Base-by-base conservation (phyloP, 2,329 filamentous ascomycete genomes). In the Escovopsis weberi region DNA sequence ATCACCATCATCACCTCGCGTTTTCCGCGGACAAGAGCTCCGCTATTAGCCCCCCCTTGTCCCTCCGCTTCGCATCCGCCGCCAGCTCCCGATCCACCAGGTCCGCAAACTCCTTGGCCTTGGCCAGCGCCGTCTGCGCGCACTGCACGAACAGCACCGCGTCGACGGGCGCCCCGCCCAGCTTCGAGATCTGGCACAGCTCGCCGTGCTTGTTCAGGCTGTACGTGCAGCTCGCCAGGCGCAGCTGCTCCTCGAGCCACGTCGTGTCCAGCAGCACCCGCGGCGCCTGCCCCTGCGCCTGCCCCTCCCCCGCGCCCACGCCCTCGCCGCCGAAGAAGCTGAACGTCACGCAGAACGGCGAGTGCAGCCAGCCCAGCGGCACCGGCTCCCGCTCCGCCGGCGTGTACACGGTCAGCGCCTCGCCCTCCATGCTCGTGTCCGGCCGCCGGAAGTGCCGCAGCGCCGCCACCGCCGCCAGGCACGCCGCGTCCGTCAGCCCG, bases 401-500 rank as follows among this genome's bases (percentile, higher is more conserved):
- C 2, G 81, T 84, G 64, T 89, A 94, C 37, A 96, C 77, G 2
- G 83, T 93, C 49, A 95, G 75, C 28, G 78, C 75, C 53, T 88
- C 87, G 44, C 85, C 86, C 53, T 87, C 81, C 32, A 95, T 84
- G 52, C 80, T 80, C 6, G 88, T 85, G 59, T 96, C 91, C 2
- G 87, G 88, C 55, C 88, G 81, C 48, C 85, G 77, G 65, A 94
- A 98, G 64, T 96, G 89, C 48, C 85, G 81, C 50, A 98, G 68
- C 2, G 85, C 87, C 1, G 89, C 84, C 51, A 96, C 80, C 41
- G 94, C 79, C 28, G 85, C 86, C 41, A 95, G 74, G 58, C 88
- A 95, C 19, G 84, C 75, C 3, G 82, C 80, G 61, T 96, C 89
- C 33, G 91, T 77, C 36, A 98, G 70, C 52, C 88, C 89, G 42